Base-by-base conservation (phyloP, 495 filamentous ascomycete genomes). In the Bombardia bombarda region DNA sequence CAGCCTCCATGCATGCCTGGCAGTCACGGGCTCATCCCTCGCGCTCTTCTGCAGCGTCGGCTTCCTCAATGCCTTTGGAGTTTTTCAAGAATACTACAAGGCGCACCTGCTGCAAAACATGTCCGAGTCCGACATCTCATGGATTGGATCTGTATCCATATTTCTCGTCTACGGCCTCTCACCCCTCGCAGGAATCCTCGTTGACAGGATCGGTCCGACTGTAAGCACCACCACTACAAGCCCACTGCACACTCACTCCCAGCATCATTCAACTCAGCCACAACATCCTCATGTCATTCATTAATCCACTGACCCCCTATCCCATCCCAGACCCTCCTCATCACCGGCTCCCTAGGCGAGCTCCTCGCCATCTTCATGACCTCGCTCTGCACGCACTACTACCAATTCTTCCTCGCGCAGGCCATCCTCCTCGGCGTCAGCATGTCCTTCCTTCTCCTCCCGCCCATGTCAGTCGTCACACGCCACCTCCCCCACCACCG, bases 71-170 rank as follows among this genome's bases (percentile, higher is more conserved):
- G 61, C 74, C 0, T 79, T 79, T 42, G 79, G 78, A 0, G 55
- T 79, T 10, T 84, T 82, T 47, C 63, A 81, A 50, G 64, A 72
- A 19, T 78, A 80, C 59, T 83, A 80, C 51, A 45, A 59, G 12
- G 45, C 46, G 3, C 41, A 61, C 20, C 60, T 69, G 17, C 66
- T 83, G 1, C 49, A 55, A 1, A 40, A 62, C 9, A 56, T 67
- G 44, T 74, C 43, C 22, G 57, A 61, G 2, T 68, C 66, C 3
- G 50, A 60, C 1, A 71, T 75, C 13, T 69, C 72, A 18, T 73
- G 68, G 69, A 62, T 76, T 16, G 69, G 71, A 17, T 71, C 67
- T 35, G 40, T 69, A 5, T 60, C 71, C 19, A 47, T 60, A 3
- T 79, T 78, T 45, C 42, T 70, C 8, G 36, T 65, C 2, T 73